A percentile compares a stretch with the other conserved stretches of the same genome.
phyloP scores from a whole-genome alignment of 2,329 filamentous ascomycete genomes.

The Trichophyton simii region DNA sequence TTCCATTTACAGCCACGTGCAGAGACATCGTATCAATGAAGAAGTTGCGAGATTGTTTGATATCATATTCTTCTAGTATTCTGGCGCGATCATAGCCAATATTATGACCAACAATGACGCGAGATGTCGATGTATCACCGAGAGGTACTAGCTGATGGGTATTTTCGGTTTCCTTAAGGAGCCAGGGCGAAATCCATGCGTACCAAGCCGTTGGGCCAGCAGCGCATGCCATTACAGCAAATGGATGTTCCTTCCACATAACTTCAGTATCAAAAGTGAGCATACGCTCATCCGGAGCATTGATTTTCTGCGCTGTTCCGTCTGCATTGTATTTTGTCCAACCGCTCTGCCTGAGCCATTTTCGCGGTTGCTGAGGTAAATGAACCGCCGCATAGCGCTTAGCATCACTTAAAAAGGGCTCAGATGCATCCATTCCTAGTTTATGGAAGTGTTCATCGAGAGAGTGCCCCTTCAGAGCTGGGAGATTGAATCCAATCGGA shows the following conservation, averaged over 20 bases:
- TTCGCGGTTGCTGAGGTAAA: constrained; percentile 48
- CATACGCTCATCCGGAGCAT: constrained; percentile 66
- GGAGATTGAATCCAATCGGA: constrained; percentile 78
- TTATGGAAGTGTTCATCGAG: constrained; percentile 91
- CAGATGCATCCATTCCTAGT: constrained; percentile 72
- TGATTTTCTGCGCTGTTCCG: constrained; percentile 58
- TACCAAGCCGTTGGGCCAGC: constrained; percentile 88
- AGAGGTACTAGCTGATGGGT: constrained; percentile 75
- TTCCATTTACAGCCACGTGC: constrained; percentile 94
- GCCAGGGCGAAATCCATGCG: constrained; percentile 91
- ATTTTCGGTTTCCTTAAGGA: constrained; percentile 66
- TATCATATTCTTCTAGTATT: constrained; percentile 74
- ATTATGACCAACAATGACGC: constrained; percentile 86
- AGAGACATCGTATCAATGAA: constrained; percentile 98
- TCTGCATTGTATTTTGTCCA: constrained; percentile 88
- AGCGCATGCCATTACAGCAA: constrained; percentile 94
- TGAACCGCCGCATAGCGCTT: constrained; percentile 57
- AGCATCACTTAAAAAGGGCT: constrained; percentile 66
- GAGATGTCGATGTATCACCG: constrained; percentile 58
- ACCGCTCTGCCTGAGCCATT: constrained; percentile 69
- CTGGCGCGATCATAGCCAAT: constrained; percentile 88
- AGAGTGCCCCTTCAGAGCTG: constrained; percentile 61
- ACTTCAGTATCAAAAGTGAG: constrained; percentile 94
- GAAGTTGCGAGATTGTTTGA: constrained; percentile 68
- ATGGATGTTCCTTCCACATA: constrained; percentile 85